Percentiles rank a stretch among this genome's conserved stretches.
Conservation (phyloP, 495 filamentous ascomycete genomes). For the Lepidopterella palustris region DNA sequence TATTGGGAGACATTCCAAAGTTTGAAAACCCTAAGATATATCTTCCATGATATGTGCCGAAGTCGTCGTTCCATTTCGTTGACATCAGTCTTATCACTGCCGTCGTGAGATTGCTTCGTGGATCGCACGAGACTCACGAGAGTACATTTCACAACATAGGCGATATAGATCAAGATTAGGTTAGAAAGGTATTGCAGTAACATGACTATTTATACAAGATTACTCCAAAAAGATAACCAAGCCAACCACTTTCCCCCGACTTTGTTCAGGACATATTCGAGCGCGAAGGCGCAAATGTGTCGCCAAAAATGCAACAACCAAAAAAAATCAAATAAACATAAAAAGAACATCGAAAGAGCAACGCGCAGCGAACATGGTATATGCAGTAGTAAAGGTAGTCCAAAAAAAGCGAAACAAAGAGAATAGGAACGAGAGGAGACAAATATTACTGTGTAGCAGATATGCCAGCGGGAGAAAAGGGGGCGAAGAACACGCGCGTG, state of each 20-base stretch:
- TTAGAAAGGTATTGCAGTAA: not conserved
- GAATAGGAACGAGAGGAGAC: conserved; percentile 10
- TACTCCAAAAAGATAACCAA: not conserved
- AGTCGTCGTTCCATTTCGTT: not conserved
- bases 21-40: no score
- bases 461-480: conserved; percentile 1
- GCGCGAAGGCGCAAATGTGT: not conserved
- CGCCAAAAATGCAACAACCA: not conserved
- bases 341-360: not conserved
- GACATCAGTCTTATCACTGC: not conserved
- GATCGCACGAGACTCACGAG: not conserved
- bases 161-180: not conserved
- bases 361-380: conserved; percentile 18
- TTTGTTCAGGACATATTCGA: not conserved
- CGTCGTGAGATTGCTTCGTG: not conserved
- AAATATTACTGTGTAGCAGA: conserved; percentile 2
- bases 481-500: conserved; percentile 14
- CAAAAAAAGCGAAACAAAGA: not conserved
- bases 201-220: conserved; percentile 2
- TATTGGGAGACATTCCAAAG: not conserved
- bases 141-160: no score
- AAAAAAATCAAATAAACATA: not conserved
- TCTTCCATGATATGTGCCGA: no score
- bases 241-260: not conserved
- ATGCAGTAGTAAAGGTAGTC: conserved; percentile 13